phyloP scores from a whole-genome alignment of 768 basidiomycete species.

The Phaffia tasmanica region DNA sequence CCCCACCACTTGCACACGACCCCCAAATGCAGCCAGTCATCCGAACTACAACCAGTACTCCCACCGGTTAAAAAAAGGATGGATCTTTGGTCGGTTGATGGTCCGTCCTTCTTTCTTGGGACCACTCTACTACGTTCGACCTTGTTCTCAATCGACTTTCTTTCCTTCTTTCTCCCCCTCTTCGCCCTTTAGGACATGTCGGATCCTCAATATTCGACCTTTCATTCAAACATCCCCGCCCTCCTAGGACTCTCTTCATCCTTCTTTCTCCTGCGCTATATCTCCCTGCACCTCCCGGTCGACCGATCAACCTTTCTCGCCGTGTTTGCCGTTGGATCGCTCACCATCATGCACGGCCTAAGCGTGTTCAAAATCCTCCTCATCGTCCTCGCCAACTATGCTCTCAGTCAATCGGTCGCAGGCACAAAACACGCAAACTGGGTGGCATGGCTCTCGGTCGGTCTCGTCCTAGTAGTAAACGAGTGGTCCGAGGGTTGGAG shows the following conservation, averaged over 20 bases:
- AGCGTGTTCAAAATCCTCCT: constrained; percentile 63
- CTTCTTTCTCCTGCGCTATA: constrained; percentile 50
- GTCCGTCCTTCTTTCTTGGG: constrained; percentile 45
- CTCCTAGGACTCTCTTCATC: constrained; percentile 46
- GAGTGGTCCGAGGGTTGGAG: constrained; percentile 57
- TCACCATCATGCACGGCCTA: constrained; percentile 67
- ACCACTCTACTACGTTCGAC: background rate
- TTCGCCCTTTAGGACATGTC: constrained; percentile 62
- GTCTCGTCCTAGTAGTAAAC: constrained; percentile 60
- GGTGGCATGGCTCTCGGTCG: constrained; percentile 67
- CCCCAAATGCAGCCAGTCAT: constrained; percentile 48
- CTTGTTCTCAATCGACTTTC: background rate
- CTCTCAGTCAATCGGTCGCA: constrained; percentile 43
- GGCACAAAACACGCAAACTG: constrained; percentile 28
- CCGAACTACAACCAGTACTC: constrained; percentile 59
- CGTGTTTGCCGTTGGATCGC: constrained; percentile 52
- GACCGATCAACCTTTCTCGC: constrained; percentile 51
- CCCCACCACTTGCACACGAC: background rate
- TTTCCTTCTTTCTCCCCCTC: background rate
- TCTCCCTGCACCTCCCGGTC: constrained; percentile 30
- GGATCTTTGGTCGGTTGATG: constrained; percentile 67
- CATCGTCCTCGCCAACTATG: constrained; percentile 62
- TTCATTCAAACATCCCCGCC: constrained; percentile 65
- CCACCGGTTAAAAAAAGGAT: constrained; percentile 54
- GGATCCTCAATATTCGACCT: constrained; percentile 79